Evolutionary conservation across 768 basidiomycete species (phyloP).

Genomic region (Pisolithus tinctorius): DNA sequence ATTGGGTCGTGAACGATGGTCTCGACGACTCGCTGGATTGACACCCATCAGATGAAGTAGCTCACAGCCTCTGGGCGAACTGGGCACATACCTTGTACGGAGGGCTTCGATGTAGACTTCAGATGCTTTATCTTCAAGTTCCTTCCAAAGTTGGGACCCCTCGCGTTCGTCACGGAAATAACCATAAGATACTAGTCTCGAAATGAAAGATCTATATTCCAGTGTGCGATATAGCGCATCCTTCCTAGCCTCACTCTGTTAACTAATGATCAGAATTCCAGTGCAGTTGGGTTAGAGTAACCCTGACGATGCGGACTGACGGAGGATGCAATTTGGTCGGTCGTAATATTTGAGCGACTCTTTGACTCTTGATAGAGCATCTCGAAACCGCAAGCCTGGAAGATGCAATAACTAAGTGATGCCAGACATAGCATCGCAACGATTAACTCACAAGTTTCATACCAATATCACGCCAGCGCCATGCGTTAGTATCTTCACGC

Average conservation of each 20-base stretch:
- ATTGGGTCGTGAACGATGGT: conserved; percentile 68
- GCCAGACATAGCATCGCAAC: not conserved
- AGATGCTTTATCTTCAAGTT: conserved; percentile 65
- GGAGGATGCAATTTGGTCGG: conserved; percentile 37
- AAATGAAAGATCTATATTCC: conserved; percentile 66
- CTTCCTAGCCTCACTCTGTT: conserved; percentile 56
- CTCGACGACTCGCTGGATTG: conserved; percentile 47
- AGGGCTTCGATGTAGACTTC: conserved; percentile 56
- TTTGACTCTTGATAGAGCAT: conserved; percentile 90
- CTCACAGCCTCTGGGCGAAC: conserved; percentile 7
- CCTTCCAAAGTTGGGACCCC: conserved; percentile 73
- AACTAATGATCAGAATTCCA: not conserved
- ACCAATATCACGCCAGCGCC: conserved; percentile 79
- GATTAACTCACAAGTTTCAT: conserved; percentile 75
- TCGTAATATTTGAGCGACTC: conserved; percentile 37
- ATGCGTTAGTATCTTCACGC: conserved; percentile 54
- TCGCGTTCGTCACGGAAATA: conserved; percentile 78
- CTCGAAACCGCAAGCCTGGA: conserved; percentile 89
- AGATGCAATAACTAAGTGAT: not conserved
- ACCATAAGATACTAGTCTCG: conserved; percentile 52
- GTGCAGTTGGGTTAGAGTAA: not conserved
- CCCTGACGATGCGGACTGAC: conserved; percentile 29
- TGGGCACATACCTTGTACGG: conserved; percentile 53
- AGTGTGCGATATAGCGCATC: conserved; percentile 61
- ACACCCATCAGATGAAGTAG: not conserved